Base-by-base conservation (phyloP, 352 stramenopile species). In the Globisporangium recalcitrans region DNA sequence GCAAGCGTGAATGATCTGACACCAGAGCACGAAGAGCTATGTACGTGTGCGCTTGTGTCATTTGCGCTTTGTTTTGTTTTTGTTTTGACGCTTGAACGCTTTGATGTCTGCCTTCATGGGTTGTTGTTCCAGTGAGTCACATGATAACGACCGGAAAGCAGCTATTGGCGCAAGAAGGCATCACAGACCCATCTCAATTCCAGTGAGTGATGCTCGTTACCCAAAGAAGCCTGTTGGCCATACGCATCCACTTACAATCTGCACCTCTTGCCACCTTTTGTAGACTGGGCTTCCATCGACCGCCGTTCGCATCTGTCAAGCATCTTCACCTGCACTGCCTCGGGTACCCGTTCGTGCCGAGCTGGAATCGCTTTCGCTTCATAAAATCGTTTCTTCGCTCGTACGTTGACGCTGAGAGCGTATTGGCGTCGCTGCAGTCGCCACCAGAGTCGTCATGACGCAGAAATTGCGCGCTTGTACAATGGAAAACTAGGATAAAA, bases 271-370 rank as follows among this genome's bases (percentile, higher is more conserved):
- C 9, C 22, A 7, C n/a, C 47, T 22, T 19, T 1, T 49, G 21
- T 24, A 92, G 82, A 61, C 66, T 92, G 32, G 82, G 82, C 34
- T 92, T 92, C 67, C 82, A 92, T 54, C 76, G 73, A 14, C 77
- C 78, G 21, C 80, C 77, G 31, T 92, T 90, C 61, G 73, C 79
- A 6, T 92, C 82, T 0, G 75, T 92, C 14, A 68, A 74, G n/a
- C 82, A 92, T 49, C 60, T 92, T 29, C 82, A 92, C 46, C 63
- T 92, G 55, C 82, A 92, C 54, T 92, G 79, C 59, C 65, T 92
- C 14, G 80, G 80, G 16, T 57, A 83, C 10, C 82, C 80, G 5
- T 90, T 92, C 56, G 52, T 78, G 6, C 80, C 78, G 0, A 63
- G 52, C 1, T 92, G 80, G 82, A 88, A 90, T 53, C 75, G 70